A percentile compares a stretch with the other conserved stretches of the same genome.
These are phyloP conservation scores for Chaetomiaceae sp. DNA, from an alignment of 2,329 filamentous ascomycete species.

Conservation along the genomic window DNA sequence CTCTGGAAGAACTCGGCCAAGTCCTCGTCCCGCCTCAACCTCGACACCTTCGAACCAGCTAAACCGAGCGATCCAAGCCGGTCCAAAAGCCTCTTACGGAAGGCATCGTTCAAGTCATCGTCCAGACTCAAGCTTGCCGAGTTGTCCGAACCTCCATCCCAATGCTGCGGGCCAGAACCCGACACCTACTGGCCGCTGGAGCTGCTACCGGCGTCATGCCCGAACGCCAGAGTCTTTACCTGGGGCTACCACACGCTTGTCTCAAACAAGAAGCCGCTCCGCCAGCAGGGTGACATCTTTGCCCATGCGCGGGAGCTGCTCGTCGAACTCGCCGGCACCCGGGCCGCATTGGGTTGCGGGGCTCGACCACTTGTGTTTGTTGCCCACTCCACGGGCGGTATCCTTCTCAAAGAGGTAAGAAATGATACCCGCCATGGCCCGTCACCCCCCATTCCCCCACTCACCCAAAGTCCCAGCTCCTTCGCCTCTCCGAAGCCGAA, in stretches of 20 bases:
- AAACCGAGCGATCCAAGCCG: conserved; percentile 6
- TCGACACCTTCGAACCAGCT: conserved; percentile 12
- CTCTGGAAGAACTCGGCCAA: conserved; percentile 26
- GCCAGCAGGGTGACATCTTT: conserved; percentile 29
- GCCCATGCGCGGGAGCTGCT: conserved; percentile 29
- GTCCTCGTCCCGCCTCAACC: conserved; percentile 22
- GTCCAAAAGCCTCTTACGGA: conserved; percentile 21
- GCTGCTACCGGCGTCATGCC: conserved; percentile 30
- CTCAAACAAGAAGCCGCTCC: conserved; percentile 25
- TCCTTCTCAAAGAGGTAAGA: conserved; percentile 32
- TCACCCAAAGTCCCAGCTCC: conserved; percentile 19
- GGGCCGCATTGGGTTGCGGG: conserved; percentile 14
- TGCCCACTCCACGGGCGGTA: conserved; percentile 30
- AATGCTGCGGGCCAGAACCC: conserved; percentile 7
- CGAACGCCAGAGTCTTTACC: conserved; percentile 28
- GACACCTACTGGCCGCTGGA: conserved; percentile 32
- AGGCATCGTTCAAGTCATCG: conserved; percentile 25
- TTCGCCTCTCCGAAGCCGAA: conserved; percentile 28
- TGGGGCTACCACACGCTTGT: conserved; percentile 31
- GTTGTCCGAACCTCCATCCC: not conserved
- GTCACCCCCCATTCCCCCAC: not conserved
- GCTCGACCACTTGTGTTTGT: conserved; percentile 28
- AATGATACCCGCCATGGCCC: not conserved
- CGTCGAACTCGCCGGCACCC: conserved; percentile 24
- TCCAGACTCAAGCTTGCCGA: conserved; percentile 17